These are phyloP conservation scores for Petunia hybrid DNA, from an alignment of 305 asterid species.

Conservation along the genomic window DNA sequence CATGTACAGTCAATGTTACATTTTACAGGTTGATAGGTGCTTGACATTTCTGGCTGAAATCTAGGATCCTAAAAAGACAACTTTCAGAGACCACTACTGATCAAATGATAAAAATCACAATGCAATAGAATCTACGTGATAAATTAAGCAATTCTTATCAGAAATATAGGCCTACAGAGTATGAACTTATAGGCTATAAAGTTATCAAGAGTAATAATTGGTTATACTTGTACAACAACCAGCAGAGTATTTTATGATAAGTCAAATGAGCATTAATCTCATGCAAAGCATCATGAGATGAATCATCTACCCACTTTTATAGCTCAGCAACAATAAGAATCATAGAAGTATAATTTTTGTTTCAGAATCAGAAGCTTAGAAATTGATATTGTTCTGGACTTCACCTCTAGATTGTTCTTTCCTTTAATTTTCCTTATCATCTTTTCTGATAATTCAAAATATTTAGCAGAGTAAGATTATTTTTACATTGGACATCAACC, in stretches of 20 bases:
- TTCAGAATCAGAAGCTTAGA: slow-evolving; percentile 4
- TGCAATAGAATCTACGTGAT: slow-evolving; percentile 15
- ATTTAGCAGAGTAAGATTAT: background rate
- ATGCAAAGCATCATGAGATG: slow-evolving; percentile 1
- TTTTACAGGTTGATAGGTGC: slow-evolving; percentile 77
- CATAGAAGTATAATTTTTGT: background rate
- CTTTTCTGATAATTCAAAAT: slow-evolving; percentile 10
- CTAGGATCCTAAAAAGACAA: slow-evolving; percentile 74
- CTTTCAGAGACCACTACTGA: slow-evolving; percentile 27
- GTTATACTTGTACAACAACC: background rate
- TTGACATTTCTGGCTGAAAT: slow-evolving; percentile 83
- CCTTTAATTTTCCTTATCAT: background rate
- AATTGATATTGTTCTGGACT: background rate
- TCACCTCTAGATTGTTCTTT: slow-evolving; percentile 13
- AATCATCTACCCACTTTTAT: slow-evolving; percentile 4
- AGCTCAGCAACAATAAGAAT: slow-evolving; percentile 12
- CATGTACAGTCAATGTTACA: slow-evolving; percentile 87
- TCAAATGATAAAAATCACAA: slow-evolving; percentile 23
- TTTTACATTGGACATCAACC: slow-evolving; percentile 5
- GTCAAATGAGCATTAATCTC: slow-evolving; percentile 11
- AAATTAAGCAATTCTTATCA: slow-evolving; percentile 3
- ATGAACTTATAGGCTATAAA: background rate
- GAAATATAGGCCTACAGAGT: background rate
- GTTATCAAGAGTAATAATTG: background rate
- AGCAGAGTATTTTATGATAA: background rate